Evolutionary conservation across 257 asterid species (phyloP).

Genomic region (Nicotiana sylvestris): DNA sequence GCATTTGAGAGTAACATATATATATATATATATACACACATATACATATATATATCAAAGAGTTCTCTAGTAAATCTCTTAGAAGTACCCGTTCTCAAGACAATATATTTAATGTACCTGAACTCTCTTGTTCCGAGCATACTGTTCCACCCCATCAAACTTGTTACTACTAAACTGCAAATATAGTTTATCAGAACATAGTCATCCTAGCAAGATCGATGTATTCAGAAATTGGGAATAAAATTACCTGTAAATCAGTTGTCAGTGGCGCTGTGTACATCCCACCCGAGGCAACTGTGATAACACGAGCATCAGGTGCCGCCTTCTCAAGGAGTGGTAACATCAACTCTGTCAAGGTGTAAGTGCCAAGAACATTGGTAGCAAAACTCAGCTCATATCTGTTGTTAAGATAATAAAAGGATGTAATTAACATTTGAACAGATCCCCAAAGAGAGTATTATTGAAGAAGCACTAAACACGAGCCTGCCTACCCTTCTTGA

Average conservation of each 20-base stretch:
- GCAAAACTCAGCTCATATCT: slow-evolving; percentile 87
- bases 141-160: slow-evolving; percentile 77
- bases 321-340: slow-evolving; percentile 82
- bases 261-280: slow-evolving; percentile 85
- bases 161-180: slow-evolving; percentile 55
- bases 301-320: slow-evolving; percentile 92
- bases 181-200: slow-evolving; percentile 12
- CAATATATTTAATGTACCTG: slow-evolving; percentile 42
- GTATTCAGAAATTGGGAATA: not conserved
- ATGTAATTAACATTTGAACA: not conserved
- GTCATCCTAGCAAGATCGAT: not conserved
- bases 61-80: not conserved
- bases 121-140: slow-evolving; percentile 88
- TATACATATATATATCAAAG: no score
- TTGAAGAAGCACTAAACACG: slow-evolving; percentile 1
- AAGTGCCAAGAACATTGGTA: slow-evolving; percentile 83
- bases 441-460: not conserved
- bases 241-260: slow-evolving; percentile 61
- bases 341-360: slow-evolving; percentile 69
- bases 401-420: slow-evolving; percentile 1
- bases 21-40: no score
- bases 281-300: slow-evolving; percentile 92
- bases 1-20: not conserved
- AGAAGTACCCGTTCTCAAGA: not conserved
- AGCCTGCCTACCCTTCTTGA: slow-evolving; percentile 69